phyloP scores from a whole-genome alignment of 306 rosid species.

The Herpetospermum pedunculosum region DNA sequence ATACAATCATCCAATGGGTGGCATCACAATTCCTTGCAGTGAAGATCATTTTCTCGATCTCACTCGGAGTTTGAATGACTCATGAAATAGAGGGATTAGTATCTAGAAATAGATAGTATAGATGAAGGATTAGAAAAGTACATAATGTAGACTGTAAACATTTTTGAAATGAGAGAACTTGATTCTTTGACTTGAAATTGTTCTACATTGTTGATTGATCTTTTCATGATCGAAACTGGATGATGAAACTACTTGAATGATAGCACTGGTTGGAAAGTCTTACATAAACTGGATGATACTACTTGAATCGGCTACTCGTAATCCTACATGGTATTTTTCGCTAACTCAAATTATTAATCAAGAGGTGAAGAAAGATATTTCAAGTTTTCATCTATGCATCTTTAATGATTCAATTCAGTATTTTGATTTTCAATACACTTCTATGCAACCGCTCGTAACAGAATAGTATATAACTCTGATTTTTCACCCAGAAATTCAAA shows the following conservation, averaged over 20 bases:
- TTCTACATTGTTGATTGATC: background rate
- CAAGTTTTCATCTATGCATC: background rate
- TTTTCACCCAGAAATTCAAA: background rate
- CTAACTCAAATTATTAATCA: background rate
- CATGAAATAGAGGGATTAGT: background rate
- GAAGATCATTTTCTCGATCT: background rate
- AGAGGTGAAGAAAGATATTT: background rate
- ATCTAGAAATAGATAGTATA: background rate
- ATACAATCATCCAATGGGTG: slow-evolving; percentile 19
- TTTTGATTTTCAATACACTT: background rate
- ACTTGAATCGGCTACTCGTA: background rate
- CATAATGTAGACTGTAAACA: background rate
- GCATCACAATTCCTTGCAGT: slow-evolving; percentile 19
- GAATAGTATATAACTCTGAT: background rate
- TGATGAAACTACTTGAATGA: background rate
- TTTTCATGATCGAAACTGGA: background rate
- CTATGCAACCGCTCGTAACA: background rate
- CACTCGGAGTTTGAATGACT: background rate
- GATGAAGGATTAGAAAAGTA: background rate
- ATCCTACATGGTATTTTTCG: background rate
- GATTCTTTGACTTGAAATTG: background rate
- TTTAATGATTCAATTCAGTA: background rate
- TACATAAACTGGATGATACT: background rate
- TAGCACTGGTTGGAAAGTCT: background rate
- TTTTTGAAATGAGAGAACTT: background rate